A percentile compares a stretch with the other conserved stretches of the same genome.
Evolutionary conservation across 108 stramenopile species (phyloP).

Genomic region (Pseudonitzschia delicatissima): DNA sequence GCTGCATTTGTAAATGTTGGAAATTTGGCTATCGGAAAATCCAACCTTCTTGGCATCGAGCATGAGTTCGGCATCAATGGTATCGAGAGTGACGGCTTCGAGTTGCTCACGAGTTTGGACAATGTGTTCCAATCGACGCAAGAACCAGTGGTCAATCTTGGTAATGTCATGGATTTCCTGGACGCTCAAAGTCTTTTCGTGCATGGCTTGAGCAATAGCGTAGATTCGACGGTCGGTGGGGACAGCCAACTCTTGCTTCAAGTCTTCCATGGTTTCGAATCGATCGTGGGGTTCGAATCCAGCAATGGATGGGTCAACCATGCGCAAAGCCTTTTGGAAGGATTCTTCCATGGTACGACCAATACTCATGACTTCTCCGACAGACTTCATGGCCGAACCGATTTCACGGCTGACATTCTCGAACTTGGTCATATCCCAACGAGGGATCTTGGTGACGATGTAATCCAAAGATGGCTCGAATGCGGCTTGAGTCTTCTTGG

Average conservation of each 20-base stretch:
- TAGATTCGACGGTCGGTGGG: slow-evolving; percentile 92
- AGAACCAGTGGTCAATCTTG: slow-evolving; percentile 98
- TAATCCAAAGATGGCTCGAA: slow-evolving; percentile 99
- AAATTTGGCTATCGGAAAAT: slow-evolving; percentile 92
- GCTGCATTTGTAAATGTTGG: slow-evolving; percentile 44
- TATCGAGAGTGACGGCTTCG: slow-evolving; percentile 43
- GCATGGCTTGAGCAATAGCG: slow-evolving; percentile 90
- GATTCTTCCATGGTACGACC: slow-evolving; percentile 96
- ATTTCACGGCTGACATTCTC: slow-evolving; percentile 84
- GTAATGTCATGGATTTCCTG: slow-evolving; percentile 89
- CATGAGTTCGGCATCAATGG: slow-evolving; percentile 51
- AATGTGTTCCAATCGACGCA: slow-evolving; percentile 89
- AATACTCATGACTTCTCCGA: slow-evolving; percentile 99
- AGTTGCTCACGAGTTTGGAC: slow-evolving; percentile 56
- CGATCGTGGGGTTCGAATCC: slow-evolving; percentile 66
- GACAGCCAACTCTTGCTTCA: slow-evolving; percentile 70
- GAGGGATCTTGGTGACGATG: slow-evolving; percentile 96
- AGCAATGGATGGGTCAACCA: slow-evolving; percentile 90
- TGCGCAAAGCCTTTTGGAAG: slow-evolving; percentile 97
- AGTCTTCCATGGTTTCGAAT: slow-evolving; percentile 55
- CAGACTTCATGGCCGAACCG: slow-evolving; percentile 97
- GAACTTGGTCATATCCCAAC: slow-evolving; percentile 98
- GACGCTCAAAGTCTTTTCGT: slow-evolving; percentile 83
- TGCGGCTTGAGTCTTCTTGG: slow-evolving; percentile 93
- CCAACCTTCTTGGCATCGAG: slow-evolving; percentile 91